These are phyloP conservation scores for Colletotrichum cereale DNA, from an alignment of 2,329 filamentous ascomycete species.

Conservation along the genomic window DNA sequence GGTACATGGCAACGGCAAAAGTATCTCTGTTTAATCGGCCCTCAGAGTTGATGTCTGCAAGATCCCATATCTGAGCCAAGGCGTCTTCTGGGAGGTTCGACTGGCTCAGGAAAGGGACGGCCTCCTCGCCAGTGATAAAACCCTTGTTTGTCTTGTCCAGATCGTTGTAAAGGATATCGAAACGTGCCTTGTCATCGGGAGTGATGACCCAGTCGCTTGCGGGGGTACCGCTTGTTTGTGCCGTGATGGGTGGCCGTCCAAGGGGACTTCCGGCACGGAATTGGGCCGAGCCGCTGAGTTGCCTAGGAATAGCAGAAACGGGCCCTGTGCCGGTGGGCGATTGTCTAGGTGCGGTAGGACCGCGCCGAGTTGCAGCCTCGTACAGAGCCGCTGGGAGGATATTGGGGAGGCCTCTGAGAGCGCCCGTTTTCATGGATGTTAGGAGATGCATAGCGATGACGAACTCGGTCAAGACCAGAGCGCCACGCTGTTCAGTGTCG, in stretches of 20 bases:
- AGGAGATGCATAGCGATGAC: conserved; percentile 98
- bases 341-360: conserved; percentile 58
- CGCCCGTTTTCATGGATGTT: conserved; percentile 88
- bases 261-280: conserved; percentile 72
- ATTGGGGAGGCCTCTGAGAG: conserved; percentile 82
- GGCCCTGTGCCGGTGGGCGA: conserved; percentile 65
- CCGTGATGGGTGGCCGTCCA: conserved; percentile 61
- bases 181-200: conserved; percentile 85
- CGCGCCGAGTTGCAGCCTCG: conserved; percentile 84
- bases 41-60: conserved; percentile 92
- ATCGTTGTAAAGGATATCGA: conserved; percentile 86
- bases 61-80: conserved; percentile 95
- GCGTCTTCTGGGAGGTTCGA: conserved; percentile 90
- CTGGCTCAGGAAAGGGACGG: conserved; percentile 93
- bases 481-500: conserved; percentile 92
- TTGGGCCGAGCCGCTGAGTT: conserved; percentile 80
- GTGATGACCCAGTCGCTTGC: conserved; percentile 82
- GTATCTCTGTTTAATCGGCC: conserved; percentile 89
- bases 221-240: conserved; percentile 55
- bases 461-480: conserved; percentile 89
- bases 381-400: conserved; percentile 88
- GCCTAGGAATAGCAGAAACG: conserved; percentile 80
- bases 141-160: conserved; percentile 86
- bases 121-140: conserved; percentile 92
- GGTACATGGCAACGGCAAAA: conserved; percentile 97